Percentiles rank a stretch among this genome's conserved stretches.
Evolutionary conservation across 139 green algal species (phyloP).

Genomic region (Closterium sp.): DNA sequence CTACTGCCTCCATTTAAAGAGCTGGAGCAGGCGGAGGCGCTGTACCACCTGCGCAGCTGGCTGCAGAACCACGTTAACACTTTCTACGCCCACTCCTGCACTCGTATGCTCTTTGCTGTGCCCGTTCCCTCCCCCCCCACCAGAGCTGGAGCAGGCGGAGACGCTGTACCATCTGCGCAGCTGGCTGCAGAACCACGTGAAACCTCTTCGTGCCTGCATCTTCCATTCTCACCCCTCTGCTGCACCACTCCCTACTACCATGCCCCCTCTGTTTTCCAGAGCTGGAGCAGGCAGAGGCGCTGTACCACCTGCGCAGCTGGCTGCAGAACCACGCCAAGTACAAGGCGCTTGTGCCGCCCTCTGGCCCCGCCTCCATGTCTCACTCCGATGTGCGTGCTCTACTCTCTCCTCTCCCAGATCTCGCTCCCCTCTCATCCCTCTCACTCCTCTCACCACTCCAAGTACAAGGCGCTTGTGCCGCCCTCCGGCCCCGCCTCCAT

Average conservation of each 20-base stretch:
- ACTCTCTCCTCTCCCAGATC: too few species aligned
- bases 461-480: slow-evolving; percentile 21
- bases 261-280: slow-evolving; percentile 55
- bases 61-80: slow-evolving; percentile 65
- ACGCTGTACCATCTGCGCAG: slow-evolving; percentile 67
- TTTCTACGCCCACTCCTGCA: too few species aligned
- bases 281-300: slow-evolving; percentile 75
- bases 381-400: too few species aligned
- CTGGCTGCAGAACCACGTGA: slow-evolving; percentile 68
- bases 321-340: slow-evolving; percentile 60
- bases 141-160: slow-evolving; percentile 79
- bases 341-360: not conserved
- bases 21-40: slow-evolving; percentile 74
- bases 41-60: slow-evolving; percentile 74
- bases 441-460: slow-evolving; percentile 50
- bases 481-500: not conserved
- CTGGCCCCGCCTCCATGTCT: not conserved
- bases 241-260: slow-evolving; percentile 49
- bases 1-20: slow-evolving; percentile 65
- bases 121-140: not conserved
- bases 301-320: slow-evolving; percentile 74
- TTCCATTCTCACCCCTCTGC: too few species aligned
- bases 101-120: slow-evolving; percentile 52
- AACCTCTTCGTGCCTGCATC: too few species aligned
- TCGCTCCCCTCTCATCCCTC: too few species aligned